Conservation (phyloP, 1,139 yeast genomes). For the Hyphopichia pseudoburtonii region DNA sequence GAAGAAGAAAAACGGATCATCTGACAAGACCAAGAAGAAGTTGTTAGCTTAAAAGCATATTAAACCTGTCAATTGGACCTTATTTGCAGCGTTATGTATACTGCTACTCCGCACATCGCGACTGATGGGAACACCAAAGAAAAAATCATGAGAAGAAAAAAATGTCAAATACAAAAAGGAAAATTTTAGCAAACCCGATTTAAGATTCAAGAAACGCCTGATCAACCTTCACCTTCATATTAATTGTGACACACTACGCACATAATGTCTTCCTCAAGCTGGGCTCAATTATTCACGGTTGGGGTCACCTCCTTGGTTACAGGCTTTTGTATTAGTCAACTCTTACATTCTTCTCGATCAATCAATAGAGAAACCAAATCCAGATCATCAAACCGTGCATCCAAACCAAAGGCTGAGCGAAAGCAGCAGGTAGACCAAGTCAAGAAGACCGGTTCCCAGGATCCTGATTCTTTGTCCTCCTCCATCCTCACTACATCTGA, state of each 20-base stretch:
- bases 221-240: no score
- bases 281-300: conserved; percentile 19
- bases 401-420: no score
- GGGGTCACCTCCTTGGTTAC: conserved; percentile 15
- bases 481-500: conserved; percentile 1
- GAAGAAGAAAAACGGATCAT: conserved; percentile 40
- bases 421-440: neutral
- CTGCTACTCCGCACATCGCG: no score
- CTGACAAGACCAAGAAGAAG: conserved; percentile 24
- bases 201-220: no score
- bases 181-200: no score
- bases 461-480: neutral
- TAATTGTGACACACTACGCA: neutral
- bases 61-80: no score
- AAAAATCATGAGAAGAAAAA: conserved; percentile 1
- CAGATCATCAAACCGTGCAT: neutral
- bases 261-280: conserved; percentile 8
- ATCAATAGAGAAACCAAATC: neutral
- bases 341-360: neutral
- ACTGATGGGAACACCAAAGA: no score
- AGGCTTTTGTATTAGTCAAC: conserved; percentile 7
- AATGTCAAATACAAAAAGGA: conserved; percentile 1
- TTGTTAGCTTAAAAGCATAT: conserved; percentile 42
- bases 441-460: neutral
- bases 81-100: no score